Base-by-base conservation (phyloP, 1,284 basidiomycete genomes). In the Wolfiporia cocos region DNA sequence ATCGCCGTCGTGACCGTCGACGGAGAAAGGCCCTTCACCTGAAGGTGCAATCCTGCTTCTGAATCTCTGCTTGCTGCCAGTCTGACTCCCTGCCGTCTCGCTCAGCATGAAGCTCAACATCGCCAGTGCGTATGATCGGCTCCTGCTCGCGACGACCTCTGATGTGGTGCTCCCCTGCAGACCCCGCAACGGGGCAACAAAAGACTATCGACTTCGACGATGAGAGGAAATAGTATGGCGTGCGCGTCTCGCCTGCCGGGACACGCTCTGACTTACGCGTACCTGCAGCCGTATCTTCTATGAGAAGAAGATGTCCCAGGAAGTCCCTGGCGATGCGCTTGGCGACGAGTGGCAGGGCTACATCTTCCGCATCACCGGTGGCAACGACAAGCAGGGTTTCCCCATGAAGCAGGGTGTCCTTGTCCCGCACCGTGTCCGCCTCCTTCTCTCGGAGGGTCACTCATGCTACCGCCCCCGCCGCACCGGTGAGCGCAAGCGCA, bases 351-450 rank as follows among this genome's bases (percentile, higher is more conserved):
- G 83, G 80, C 92, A 92, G 69, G 95, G 95, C 49, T 98, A 98
- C 74, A 73, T 97, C 67, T 83, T 97, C 78, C 87, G 93, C 62
- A 91, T 99, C 73, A 93, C 92, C 37, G 94, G 95, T 61, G 92
- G 92, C 50, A 94, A 95, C 74, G 92, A 95, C 79, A 93, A 90
- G 72, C 88, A 91, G 66, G 88, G 91, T 68, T 96, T 96, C 82
- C 92, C 93, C 42, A 97, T 97, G 93, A 98, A 98, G 76, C 95
- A 98, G 74, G 95, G 94, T 78, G 90, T 98, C 60, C 86, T 99
- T 53, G 78, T 94, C 58, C 91, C 92, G 54, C 68, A 92, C 74
- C 93, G 95, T 81, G 92, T 95, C 59, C 79, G 84, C 50, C 88
- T 99, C 53, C 88, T 98, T 60, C 90, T 99, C 64, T 66, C 88